Base-by-base conservation (phyloP, 2,329 filamentous ascomycete species). In the Diaporthe sp. region DNA sequence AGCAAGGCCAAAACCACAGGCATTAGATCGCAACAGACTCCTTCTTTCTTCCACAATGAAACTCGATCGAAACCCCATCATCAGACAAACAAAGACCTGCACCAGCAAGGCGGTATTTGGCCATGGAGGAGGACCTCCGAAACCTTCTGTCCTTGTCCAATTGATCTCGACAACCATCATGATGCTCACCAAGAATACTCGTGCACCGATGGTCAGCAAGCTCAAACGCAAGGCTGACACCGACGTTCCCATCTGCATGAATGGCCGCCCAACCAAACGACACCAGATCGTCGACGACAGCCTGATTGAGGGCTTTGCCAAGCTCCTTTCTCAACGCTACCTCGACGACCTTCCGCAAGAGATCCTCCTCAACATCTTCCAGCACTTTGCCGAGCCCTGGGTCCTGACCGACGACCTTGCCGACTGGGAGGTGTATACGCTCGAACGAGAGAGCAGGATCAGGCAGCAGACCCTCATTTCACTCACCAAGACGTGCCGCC, bases 331-430 rank as follows among this genome's bases (percentile, higher is more conserved):
- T 9, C 34, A 53, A 31, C n/a, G 34, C n/a, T 39, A 12, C n/a
- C 49, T 72, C 17, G 39, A 72, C 19, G 9, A 42, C 1, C 28
- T 72, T 9, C 57, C 70, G 9, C 57, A 72, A 6, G 70, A 72
- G 46, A 34, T 72, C 46, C 70, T 72, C 44, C 70, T 72, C 44
- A 53, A 34, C 8, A 53, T 62, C 57, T 28, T 72, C 46, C 10
- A 53, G 13, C 5, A 72, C 42, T 62, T 72, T 17, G 70, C 57
- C 12, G 70, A 62, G 31, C 44, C 70, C 28, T 72, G 70, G 70
- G 57, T 42, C 15, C 31, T 62, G 6, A 55, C 57, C 25, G 57
- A 62, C 17, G 70, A 62, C 8, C 44, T 72, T 8, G 57, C 70
- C 13, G 70, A 72, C 22, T 72, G 70, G 70, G 13, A 6, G 4